Conservation (phyloP, 257 asterid genomes). For the Eucommia ulmoides region DNA sequence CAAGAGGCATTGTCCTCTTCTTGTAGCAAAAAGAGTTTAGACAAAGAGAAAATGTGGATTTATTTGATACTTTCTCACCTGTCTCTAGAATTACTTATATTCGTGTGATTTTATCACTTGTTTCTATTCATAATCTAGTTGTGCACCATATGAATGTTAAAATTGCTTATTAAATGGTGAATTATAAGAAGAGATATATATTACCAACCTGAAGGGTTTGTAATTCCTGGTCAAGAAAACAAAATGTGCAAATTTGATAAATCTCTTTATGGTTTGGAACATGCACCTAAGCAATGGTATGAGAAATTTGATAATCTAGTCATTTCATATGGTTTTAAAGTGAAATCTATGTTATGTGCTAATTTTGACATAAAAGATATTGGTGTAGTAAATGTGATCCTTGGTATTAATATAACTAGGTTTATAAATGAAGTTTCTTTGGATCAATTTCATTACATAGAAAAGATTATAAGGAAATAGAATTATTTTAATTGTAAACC, state of each 20-base stretch:
- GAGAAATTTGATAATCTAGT: background rate
- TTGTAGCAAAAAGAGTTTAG: too few relatives aligned
- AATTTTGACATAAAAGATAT: background rate
- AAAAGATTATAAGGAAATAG: background rate
- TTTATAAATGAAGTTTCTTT: background rate
- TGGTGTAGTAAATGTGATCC: background rate
- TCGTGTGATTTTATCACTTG: background rate
- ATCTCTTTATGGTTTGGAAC: background rate
- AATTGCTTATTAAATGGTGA: background rate
- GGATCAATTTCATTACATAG: background rate
- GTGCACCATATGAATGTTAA: background rate
- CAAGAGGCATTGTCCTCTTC: too few relatives aligned
- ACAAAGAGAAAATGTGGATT: too few relatives aligned
- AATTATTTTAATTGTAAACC: background rate
- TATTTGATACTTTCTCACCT: background rate
- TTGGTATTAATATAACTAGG: background rate
- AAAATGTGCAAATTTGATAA: background rate
- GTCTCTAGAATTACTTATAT: background rate
- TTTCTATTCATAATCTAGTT: background rate
- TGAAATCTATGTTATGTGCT: background rate
- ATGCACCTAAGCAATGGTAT: background rate
- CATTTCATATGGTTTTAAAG: background rate
- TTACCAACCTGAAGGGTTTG: background rate
- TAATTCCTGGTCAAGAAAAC: background rate
- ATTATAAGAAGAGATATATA: background rate